Evolutionary conservation across 768 basidiomycete species (phyloP).

Genomic region (Kwoniella newhampshirensis): DNA sequence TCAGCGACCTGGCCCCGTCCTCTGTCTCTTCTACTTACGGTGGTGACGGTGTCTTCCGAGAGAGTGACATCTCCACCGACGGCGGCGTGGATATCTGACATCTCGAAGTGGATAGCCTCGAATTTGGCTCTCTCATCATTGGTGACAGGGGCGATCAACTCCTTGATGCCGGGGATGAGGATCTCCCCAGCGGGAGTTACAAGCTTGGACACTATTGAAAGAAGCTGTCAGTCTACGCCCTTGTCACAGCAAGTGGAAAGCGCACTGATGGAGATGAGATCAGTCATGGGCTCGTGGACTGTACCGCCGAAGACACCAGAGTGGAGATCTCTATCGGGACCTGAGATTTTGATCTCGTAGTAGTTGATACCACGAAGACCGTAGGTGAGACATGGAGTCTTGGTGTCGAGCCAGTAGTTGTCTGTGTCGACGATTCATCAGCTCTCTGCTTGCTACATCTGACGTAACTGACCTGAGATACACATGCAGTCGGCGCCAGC

Average conservation of each 20-base stretch:
- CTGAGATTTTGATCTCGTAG: conserved; percentile 76
- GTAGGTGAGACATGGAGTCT: conserved; percentile 63
- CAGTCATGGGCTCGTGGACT: conserved; percentile 77
- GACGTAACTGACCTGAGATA: conserved; percentile 58
- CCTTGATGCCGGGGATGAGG: conserved; percentile 82
- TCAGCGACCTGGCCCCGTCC: conserved; percentile 5
- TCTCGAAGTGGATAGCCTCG: conserved; percentile 67
- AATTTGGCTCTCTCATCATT: conserved; percentile 75
- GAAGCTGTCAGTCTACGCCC: conserved; percentile 13
- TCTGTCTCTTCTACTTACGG: conserved; percentile 27
- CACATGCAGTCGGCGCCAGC: conserved; percentile 87
- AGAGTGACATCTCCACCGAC: conserved; percentile 75
- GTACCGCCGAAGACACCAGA: conserved; percentile 63
- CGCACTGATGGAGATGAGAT: conserved; percentile 68
- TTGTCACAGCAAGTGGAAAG: not conserved
- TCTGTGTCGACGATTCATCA: conserved; percentile 60
- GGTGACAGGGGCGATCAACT: conserved; percentile 72
- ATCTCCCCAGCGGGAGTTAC: conserved; percentile 78
- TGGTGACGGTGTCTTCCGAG: conserved; percentile 68
- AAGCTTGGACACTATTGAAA: conserved; percentile 66
- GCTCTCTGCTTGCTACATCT: not conserved
- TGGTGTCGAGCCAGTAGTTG: conserved; percentile 76
- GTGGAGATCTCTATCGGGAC: conserved; percentile 84
- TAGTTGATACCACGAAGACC: conserved; percentile 86
- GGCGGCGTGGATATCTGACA: conserved; percentile 68